A percentile compares a stretch with the other conserved stretches of the same genome.
These are phyloP conservation scores for Biscutella laevigata DNA, from an alignment of 441 rosid species.

Conservation along the genomic window DNA sequence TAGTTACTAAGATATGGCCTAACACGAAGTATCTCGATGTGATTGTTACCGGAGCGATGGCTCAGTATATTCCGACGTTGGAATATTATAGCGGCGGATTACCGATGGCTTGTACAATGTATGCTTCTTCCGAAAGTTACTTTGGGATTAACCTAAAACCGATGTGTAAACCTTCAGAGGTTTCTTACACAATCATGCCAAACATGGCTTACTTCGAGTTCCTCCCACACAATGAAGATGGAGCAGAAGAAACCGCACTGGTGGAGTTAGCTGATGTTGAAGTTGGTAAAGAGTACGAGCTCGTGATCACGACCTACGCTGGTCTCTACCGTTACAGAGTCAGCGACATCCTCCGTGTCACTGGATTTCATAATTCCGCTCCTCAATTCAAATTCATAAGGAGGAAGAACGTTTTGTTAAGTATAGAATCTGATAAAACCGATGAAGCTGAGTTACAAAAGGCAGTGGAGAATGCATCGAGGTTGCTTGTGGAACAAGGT, in stretches of 20 bases:
- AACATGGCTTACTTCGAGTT: slow-evolving; percentile 70
- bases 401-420: slow-evolving; percentile 55
- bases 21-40: slow-evolving; percentile 61
- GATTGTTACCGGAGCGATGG: slow-evolving; percentile 66
- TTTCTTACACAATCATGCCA: slow-evolving; percentile 65
- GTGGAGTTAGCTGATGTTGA: slow-evolving; percentile 50
- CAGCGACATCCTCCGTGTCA: slow-evolving; percentile 55
- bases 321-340: slow-evolving; percentile 59
- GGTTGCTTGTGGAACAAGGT: slow-evolving; percentile 35
- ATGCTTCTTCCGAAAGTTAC: slow-evolving; percentile 67
- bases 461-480: slow-evolving; percentile 48
- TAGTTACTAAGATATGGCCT: slow-evolving; percentile 57
- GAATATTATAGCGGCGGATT: slow-evolving; percentile 52
- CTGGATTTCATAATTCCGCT: slow-evolving; percentile 46
- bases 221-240: slow-evolving; percentile 32
- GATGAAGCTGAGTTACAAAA: slow-evolving; percentile 61
- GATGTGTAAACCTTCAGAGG: slow-evolving; percentile 58
- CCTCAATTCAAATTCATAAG: slow-evolving; percentile 50
- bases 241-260: slow-evolving; percentile 29
- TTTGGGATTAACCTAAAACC: slow-evolving; percentile 62
- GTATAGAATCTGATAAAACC: slow-evolving; percentile 59
- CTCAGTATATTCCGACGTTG: slow-evolving; percentile 58
- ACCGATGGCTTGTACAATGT: slow-evolving; percentile 64
- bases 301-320: slow-evolving; percentile 50
- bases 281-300: slow-evolving; percentile 52